Evolutionary conservation across 2,329 filamentous ascomycete species (phyloP).

Genomic region (Trichoderma cornu-damae): DNA sequence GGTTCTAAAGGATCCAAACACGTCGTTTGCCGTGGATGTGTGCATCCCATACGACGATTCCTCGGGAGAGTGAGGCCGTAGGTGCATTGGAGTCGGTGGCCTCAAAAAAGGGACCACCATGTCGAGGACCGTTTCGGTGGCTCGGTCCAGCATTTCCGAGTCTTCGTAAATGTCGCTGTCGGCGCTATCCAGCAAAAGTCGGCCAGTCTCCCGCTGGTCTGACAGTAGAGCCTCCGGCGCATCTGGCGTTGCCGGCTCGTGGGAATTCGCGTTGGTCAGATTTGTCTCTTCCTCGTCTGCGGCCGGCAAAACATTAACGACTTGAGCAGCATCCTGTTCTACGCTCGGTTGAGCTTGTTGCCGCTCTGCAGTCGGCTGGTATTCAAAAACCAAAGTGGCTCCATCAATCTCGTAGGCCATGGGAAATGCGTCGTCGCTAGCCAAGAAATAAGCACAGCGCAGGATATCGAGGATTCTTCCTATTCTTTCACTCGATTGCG

Average conservation of each 20-base stretch:
- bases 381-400: conserved; percentile 32
- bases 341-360: neutral
- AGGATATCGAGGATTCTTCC: conserved; percentile 47
- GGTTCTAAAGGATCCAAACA: conserved; percentile 41
- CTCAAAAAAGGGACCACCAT: conserved; percentile 48
- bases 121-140: conserved; percentile 40
- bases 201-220: neutral
- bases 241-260: neutral
- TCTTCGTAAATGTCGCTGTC: conserved; percentile 1
- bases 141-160: conserved; percentile 24
- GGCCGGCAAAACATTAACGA: neutral
- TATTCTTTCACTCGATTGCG: conserved; percentile 35
- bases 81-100: conserved; percentile 43
- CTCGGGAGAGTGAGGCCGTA: conserved; percentile 29
- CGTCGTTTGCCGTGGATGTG: conserved; percentile 45
- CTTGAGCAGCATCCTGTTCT: neutral
- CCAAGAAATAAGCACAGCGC: conserved; percentile 45
- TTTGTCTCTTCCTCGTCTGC: neutral
- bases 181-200: neutral
- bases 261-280: neutral
- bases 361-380: conserved; percentile 21
- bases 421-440: conserved; percentile 38
- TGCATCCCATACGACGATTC: conserved; percentile 54
- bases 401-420: conserved; percentile 31
- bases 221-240: neutral